Evolutionary conservation across 2,329 filamentous ascomycete species (phyloP).

Genomic region (Calonectria hawksworthii): DNA sequence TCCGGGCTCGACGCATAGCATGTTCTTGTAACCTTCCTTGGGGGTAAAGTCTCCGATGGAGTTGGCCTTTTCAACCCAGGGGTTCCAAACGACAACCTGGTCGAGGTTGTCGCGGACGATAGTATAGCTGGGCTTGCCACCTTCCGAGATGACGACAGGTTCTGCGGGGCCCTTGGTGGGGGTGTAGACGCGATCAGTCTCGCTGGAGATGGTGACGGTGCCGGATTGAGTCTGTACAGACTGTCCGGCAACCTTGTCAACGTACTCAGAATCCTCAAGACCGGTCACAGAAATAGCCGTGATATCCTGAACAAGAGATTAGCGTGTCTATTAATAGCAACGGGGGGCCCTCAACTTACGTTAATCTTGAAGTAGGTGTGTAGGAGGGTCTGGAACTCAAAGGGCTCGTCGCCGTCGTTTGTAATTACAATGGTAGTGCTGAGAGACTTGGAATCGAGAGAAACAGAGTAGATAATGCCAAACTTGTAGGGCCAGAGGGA

Average conservation of each 20-base stretch:
- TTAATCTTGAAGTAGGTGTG: slow-evolving; percentile 90
- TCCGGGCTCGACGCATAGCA: slow-evolving; percentile 95
- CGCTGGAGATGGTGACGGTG: slow-evolving; percentile 77
- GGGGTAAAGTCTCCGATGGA: slow-evolving; percentile 90
- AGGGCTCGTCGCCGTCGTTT: slow-evolving; percentile 85
- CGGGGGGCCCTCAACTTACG: slow-evolving; percentile 65
- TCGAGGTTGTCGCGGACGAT: slow-evolving; percentile 87
- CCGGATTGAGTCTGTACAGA: slow-evolving; percentile 75
- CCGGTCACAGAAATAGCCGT: slow-evolving; percentile 79
- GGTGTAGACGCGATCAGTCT: slow-evolving; percentile 92
- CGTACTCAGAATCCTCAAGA: slow-evolving; percentile 81
- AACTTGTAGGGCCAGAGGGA: slow-evolving; percentile 90
- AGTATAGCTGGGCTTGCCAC: slow-evolving; percentile 75
- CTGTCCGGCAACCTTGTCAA: slow-evolving; percentile 84
- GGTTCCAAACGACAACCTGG: slow-evolving; percentile 97
- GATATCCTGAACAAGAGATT: slow-evolving; percentile 75
- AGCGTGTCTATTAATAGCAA: neutral
- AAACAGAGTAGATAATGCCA: slow-evolving; percentile 93
- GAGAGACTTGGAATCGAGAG: slow-evolving; percentile 80
- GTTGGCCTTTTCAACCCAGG: slow-evolving; percentile 88
- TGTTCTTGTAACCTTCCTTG: slow-evolving; percentile 90
- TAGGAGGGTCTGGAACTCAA: slow-evolving; percentile 92
- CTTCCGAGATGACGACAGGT: slow-evolving; percentile 72
- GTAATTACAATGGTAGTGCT: slow-evolving; percentile 88
- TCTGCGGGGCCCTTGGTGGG: slow-evolving; percentile 72